Base-by-base conservation (phyloP, 2,329 filamentous ascomycete species). In the Sporothrix protearum region DNA sequence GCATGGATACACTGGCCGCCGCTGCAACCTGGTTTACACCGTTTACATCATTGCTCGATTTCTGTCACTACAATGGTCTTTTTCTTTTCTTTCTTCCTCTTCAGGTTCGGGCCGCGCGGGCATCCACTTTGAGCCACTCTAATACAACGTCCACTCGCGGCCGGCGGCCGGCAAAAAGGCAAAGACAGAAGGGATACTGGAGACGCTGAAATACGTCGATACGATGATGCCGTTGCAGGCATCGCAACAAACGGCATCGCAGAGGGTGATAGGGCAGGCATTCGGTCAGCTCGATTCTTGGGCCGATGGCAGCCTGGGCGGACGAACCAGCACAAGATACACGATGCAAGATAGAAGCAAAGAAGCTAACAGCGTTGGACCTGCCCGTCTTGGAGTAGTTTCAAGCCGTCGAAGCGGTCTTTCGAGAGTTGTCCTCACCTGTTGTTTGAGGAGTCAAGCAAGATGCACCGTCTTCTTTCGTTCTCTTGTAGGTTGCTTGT, bases 331-430 rank as follows among this genome's bases (percentile, higher is more conserved):
- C 14, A 47, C 14, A 47, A 33, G 64, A 53, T 67, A 45, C 45
- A 47, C 10, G 42, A 47, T 47, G 42, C 42, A 47, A n/a, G n/a
- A n/a, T n/a, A n/a, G n/a, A n/a, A n/a, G n/a, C n/a, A n/a, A n/a
- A n/a, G 42, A 47, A 67, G 64, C 64, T 53, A 67, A 33, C 64
- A 53, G 19, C 64, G 64, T 45, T 30, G 42, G 28, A 67, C 64
- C 64, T 67, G 64, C 64, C 64, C 28, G 45, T 67, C 64, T 67
- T 51, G 64, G 45, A 36, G n/a, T 51, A 51, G 59, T 64, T 14
- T 30, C 39, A 36, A 9, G 45, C 14, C 42, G 14, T n/a, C 8
- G 5, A 36, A 9, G 45, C 14, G 63, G 14, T n/a, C 8, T n/a
- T 45, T 10, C n/a, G 28, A 30, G 28, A 22, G 30, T 5, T 2